Evolutionary conservation across 306 rosid species (phyloP).

Genomic region (Sindora glabra): DNA sequence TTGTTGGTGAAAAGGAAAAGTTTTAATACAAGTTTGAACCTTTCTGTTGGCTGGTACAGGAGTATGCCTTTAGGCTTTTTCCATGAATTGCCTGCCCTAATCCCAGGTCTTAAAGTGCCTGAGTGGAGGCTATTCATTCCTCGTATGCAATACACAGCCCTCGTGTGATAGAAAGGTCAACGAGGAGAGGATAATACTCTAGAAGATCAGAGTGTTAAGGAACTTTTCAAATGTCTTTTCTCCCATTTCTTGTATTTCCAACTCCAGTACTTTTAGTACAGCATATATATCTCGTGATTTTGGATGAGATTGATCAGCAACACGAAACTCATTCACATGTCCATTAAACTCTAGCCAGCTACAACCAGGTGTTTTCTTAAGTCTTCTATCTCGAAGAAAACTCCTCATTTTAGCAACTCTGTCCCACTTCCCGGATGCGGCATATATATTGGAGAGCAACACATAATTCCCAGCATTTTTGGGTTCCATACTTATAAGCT

Average conservation of each 20-base stretch:
- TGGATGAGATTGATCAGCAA: constrained; percentile 65
- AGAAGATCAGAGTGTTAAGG: not conserved
- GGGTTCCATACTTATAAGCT: constrained; percentile 66
- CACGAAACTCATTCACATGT: constrained; percentile 52
- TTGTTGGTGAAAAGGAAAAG: too few relatives aligned
- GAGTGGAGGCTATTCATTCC: not conserved
- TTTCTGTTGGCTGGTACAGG: too few relatives aligned
- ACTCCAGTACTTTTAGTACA: constrained; percentile 36
- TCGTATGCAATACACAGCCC: constrained; percentile 12
- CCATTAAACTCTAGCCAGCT: constrained; percentile 78
- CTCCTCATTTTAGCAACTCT: constrained; percentile 66
- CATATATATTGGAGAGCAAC: constrained; percentile 68
- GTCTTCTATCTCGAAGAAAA: constrained; percentile 51
- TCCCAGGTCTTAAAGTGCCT: not conserved
- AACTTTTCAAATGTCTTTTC: constrained; percentile 9
- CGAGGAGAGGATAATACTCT: not conserved
- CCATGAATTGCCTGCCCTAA: too few relatives aligned
- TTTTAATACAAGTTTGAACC: too few relatives aligned
- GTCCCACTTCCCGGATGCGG: constrained; percentile 81
- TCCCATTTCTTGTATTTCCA: constrained; percentile 34
- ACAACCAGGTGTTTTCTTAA: constrained; percentile 62
- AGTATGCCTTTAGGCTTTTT: too few relatives aligned
- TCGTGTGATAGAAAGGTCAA: not conserved
- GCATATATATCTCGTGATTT: constrained; percentile 46
- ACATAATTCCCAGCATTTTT: constrained; percentile 69